Conservation (phyloP, 2,329 filamentous ascomycete genomes). For the Pestalotiopsis sp. region DNA sequence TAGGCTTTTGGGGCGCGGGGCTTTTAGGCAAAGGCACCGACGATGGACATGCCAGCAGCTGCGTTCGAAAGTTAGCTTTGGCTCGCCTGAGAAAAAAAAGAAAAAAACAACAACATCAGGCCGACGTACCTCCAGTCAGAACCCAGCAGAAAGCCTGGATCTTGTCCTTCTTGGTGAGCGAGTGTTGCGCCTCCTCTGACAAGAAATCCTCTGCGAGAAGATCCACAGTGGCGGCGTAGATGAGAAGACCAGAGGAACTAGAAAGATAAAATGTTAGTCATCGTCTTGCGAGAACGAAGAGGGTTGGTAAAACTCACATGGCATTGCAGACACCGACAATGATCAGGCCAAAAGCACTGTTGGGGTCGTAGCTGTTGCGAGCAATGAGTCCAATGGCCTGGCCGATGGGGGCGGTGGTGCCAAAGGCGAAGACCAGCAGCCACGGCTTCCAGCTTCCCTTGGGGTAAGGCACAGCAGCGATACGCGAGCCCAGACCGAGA, state of each 20-base stretch:
- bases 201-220: conserved; percentile 68
- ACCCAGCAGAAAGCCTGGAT: conserved; percentile 55
- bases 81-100: conserved; percentile 33
- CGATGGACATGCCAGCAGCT: conserved; percentile 50
- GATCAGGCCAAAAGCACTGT: conserved; percentile 65
- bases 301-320: conserved; percentile 47
- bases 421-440: conserved; percentile 64
- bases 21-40: conserved; percentile 47
- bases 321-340: conserved; percentile 69
- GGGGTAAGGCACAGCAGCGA: conserved; percentile 66
- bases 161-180: conserved; percentile 55
- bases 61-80: background rate
- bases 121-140: conserved; percentile 47
- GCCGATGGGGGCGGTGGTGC: conserved; percentile 65
- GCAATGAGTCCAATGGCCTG: conserved; percentile 65
- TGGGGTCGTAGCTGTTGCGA: conserved; percentile 61
- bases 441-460: conserved; percentile 60
- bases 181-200: conserved; percentile 55
- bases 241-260: conserved; percentile 61
- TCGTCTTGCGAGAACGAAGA: background rate
- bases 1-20: too few species aligned
- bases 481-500: conserved; percentile 71
- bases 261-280: conserved; percentile 9
- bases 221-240: conserved; percentile 67
- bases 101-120: too few species aligned